A percentile compares a stretch with the other conserved stretches of the same genome.
Conservation (phyloP, 2,329 filamentous ascomycete species). For the Fusarium poae region DNA sequence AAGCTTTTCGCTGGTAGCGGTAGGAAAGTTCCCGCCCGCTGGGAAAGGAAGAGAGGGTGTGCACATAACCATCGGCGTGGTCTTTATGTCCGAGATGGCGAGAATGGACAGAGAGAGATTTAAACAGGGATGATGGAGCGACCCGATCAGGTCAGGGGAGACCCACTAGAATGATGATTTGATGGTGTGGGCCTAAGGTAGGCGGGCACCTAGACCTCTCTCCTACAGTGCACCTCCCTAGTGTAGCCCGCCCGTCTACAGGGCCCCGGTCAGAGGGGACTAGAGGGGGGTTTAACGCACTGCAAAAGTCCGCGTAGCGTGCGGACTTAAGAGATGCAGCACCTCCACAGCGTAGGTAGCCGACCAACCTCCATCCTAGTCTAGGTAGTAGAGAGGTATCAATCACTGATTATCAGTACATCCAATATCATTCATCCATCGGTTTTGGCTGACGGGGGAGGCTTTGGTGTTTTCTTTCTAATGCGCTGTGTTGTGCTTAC, state of each 20-base stretch:
- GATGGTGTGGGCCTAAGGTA: conserved; percentile 22
- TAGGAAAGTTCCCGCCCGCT: conserved; percentile 40
- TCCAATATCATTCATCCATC: conserved; percentile 1
- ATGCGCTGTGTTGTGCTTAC: conserved; percentile 44
- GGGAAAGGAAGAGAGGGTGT: conserved; percentile 18
- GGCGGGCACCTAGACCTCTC: background rate
- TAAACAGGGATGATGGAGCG: conserved; percentile 38
- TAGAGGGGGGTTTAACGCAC: conserved; percentile 3
- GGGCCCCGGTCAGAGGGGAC: background rate
- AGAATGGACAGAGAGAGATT: conserved; percentile 29
- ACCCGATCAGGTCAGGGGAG: conserved; percentile 22
- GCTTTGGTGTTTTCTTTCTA: conserved; percentile 28
- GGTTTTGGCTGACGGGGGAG: conserved; percentile 34
- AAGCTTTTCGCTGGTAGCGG: conserved; percentile 43
- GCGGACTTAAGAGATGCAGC: conserved; percentile 7
- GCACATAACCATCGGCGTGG: conserved; percentile 52
- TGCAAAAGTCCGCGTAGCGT: conserved; percentile 14
- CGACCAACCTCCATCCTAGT: too few relatives aligned
- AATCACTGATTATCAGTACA: conserved; percentile 10
- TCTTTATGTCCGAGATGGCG: conserved; percentile 59
- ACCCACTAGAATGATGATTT: conserved; percentile 25
- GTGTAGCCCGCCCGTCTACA: background rate
- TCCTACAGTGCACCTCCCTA: background rate
- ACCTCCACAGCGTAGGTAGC: background rate
- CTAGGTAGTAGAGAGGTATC: background rate